These are phyloP conservation scores for Stramenopiles sp. DNA, from an alignment of 352 stramenopile genomes.

Conservation along the genomic window DNA sequence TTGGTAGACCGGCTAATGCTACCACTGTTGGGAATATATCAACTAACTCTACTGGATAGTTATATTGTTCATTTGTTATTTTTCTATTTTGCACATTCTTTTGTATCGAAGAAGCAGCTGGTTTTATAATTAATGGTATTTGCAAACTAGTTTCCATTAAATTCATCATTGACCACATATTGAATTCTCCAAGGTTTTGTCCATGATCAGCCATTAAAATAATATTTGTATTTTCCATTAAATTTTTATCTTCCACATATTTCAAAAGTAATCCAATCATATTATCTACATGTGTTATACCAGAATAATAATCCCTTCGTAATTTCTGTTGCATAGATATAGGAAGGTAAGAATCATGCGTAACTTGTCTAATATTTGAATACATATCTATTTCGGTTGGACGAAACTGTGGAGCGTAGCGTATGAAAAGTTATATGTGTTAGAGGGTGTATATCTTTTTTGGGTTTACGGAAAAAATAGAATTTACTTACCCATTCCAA, in stretches of 20 bases:
- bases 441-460: too few species aligned
- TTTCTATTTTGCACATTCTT: too few species aligned
- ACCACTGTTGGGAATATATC: slow-evolving; percentile 16
- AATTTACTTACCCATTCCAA: too few species aligned
- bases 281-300: slow-evolving; percentile 16
- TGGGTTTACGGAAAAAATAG: too few species aligned
- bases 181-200: slow-evolving; percentile 15
- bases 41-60: slow-evolving; percentile 17
- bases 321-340: too few species aligned
- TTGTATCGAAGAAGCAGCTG: too few species aligned
- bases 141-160: slow-evolving; percentile 16
- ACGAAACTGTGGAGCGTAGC: too few species aligned
- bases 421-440: too few species aligned
- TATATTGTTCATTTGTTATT: too few species aligned
- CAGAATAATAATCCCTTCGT: slow-evolving; percentile 14
- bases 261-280: slow-evolving; percentile 17
- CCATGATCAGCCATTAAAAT: slow-evolving; percentile 19
- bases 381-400: too few species aligned
- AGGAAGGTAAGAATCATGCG: too few species aligned
- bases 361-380: too few species aligned
- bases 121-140: slow-evolving; percentile 17
- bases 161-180: slow-evolving; percentile 17
- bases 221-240: slow-evolving; percentile 19
- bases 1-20: slow-evolving; percentile 15
- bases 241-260: slow-evolving; percentile 10